Percentiles rank a stretch among this genome's conserved stretches.
phyloP scores from a whole-genome alignment of 192 early-diverging fungal species.

The Coemansia sp. region DNA sequence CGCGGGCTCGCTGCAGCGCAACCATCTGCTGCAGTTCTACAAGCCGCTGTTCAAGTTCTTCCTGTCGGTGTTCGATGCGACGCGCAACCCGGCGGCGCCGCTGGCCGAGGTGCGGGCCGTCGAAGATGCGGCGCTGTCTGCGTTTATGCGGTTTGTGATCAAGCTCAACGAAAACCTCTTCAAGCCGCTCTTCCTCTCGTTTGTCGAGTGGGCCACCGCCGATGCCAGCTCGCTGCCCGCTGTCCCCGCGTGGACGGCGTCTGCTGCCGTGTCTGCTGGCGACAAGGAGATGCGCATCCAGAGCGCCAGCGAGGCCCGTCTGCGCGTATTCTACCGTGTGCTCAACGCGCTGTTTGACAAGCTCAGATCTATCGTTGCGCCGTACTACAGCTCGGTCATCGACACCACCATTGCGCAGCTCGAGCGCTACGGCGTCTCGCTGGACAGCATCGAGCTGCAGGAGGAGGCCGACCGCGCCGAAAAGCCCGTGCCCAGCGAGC shows the following conservation, averaged over 20 bases:
- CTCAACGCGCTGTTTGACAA: slow-evolving; percentile 35
- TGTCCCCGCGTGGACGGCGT: slow-evolving; percentile 7
- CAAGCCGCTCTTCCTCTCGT: slow-evolving; percentile 87
- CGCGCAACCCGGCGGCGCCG: slow-evolving; percentile 42
- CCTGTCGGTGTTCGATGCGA: slow-evolving; percentile 61
- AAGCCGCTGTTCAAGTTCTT: slow-evolving; percentile 87
- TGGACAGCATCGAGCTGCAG: slow-evolving; percentile 39
- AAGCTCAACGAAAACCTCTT: slow-evolving; percentile 94
- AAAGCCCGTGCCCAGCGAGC: slow-evolving; percentile 50
- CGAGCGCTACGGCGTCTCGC: slow-evolving; percentile 46
- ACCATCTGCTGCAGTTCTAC: slow-evolving; percentile 65
- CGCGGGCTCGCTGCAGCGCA: slow-evolving; percentile 61
- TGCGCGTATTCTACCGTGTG: slow-evolving; percentile 46
- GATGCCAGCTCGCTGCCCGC: slow-evolving; percentile 11
- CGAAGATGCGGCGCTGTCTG: slow-evolving; percentile 67
- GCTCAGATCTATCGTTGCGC: slow-evolving; percentile 66
- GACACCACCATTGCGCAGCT: slow-evolving; percentile 63
- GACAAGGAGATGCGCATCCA: slow-evolving; percentile 42
- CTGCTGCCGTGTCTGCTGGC: slow-evolving; percentile 50
- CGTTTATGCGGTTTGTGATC: slow-evolving; percentile 80
- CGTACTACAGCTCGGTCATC: slow-evolving; percentile 75
- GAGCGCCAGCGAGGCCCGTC: slow-evolving; percentile 24
- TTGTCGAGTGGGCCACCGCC: slow-evolving; percentile 56
- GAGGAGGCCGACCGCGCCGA: slow-evolving; percentile 42
- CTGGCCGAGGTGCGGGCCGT: slow-evolving; percentile 50